Conservation (phyloP, 345 rosid species). For the Punica granatum region DNA sequence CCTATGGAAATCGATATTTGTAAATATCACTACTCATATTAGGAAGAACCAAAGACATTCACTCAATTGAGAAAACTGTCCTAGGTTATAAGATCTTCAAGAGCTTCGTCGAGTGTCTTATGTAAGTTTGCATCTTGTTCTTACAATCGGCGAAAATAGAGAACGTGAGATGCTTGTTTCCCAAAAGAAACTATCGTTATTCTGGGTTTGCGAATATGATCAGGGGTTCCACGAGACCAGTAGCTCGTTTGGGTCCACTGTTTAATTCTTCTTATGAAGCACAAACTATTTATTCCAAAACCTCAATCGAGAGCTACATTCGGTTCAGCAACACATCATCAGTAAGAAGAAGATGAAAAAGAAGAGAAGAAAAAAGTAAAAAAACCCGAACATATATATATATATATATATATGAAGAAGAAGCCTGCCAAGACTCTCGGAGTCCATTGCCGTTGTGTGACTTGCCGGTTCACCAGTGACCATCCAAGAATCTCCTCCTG, state of each 20-base stretch:
- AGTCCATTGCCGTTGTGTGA: conserved; percentile 59
- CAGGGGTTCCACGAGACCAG: not conserved
- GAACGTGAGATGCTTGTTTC: not conserved
- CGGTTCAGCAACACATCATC: not conserved
- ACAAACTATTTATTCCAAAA: not conserved
- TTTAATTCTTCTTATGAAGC: not conserved
- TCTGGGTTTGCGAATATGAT: not conserved
- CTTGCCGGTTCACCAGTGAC: conserved; percentile 61
- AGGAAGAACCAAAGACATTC: not conserved
- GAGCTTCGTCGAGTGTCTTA: not conserved
- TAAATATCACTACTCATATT: not conserved
- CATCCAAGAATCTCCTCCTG: conserved; percentile 19
- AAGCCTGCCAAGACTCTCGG: conserved; percentile 16
- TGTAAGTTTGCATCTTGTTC: not conserved
- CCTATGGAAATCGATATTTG: not conserved
- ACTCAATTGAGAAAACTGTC: not conserved
- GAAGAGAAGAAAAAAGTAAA: not conserved
- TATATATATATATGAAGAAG: too few species aligned
- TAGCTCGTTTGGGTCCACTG: not conserved
- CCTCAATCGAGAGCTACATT: conserved; percentile 1
- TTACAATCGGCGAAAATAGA: too few species aligned
- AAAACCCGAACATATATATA: not conserved
- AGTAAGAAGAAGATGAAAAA: not conserved
- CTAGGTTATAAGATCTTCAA: not conserved
- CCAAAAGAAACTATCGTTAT: not conserved